phyloP scores from a whole-genome alignment of 1,284 basidiomycete species.

The Cutaneotrichosporon sp. region DNA sequence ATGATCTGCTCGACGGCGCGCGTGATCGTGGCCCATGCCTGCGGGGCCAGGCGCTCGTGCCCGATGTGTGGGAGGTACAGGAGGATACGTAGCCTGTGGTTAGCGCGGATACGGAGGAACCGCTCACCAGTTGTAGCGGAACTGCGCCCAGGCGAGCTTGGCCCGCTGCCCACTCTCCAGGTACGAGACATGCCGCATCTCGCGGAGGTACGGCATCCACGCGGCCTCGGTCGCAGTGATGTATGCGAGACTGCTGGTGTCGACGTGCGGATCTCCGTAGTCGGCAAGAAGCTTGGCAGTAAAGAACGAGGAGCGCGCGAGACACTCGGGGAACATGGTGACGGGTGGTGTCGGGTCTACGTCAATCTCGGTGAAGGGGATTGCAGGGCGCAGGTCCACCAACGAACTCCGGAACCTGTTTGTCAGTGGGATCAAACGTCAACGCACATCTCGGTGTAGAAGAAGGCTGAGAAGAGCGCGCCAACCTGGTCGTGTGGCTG shows the following conservation, averaged over 20 bases:
- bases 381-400: slow-evolving; percentile 24
- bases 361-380: slow-evolving; percentile 32
- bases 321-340: slow-evolving; percentile 20
- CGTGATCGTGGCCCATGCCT: slow-evolving; percentile 19
- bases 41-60: slow-evolving; percentile 13
- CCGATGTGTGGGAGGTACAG: slow-evolving; percentile 25
- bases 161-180: slow-evolving; percentile 9
- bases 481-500: slow-evolving; percentile 27
- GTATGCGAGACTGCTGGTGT: slow-evolving; percentile 27
- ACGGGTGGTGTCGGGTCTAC: slow-evolving; percentile 22
- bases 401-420: slow-evolving; percentile 28
- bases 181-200: slow-evolving; percentile 19
- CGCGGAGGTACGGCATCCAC: slow-evolving; percentile 25
- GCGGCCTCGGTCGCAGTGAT: slow-evolving; percentile 21
- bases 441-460: slow-evolving; percentile 32
- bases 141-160: slow-evolving; percentile 26
- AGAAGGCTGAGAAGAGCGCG: slow-evolving; percentile 27
- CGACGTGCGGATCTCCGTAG: slow-evolving; percentile 25
- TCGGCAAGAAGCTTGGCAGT: slow-evolving; percentile 27
- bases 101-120: neutral
- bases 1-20: slow-evolving; percentile 29
- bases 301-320: slow-evolving; percentile 18
- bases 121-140: slow-evolving; percentile 33
- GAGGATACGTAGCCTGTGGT: slow-evolving; percentile 29
- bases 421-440: neutral